phyloP scores from a whole-genome alignment of 164 flowering plant genomes.

The Cinnamomum chago region DNA sequence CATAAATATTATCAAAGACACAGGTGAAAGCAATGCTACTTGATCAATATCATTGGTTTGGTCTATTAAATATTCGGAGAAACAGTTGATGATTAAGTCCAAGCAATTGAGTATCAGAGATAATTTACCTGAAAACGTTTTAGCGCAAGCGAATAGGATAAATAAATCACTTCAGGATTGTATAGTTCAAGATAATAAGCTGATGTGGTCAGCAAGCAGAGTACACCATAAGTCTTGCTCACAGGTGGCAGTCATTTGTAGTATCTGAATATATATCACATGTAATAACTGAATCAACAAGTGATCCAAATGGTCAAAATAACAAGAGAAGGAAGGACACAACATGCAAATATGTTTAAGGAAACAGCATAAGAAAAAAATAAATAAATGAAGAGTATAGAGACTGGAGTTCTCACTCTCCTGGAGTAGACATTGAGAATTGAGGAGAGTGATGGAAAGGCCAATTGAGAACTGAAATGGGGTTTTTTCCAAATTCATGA shows the following conservation, averaged over 20 bases:
- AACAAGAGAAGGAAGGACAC: not conserved
- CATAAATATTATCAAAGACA: too few species aligned
- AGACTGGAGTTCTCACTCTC: slow-evolving; percentile 26
- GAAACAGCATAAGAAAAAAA: not conserved
- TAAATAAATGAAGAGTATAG: not conserved
- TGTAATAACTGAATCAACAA: not conserved
- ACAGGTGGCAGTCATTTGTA: slow-evolving; percentile 51
- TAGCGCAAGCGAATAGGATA: slow-evolving; percentile 29
- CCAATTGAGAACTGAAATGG: not conserved
- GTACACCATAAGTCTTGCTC: slow-evolving; percentile 44
- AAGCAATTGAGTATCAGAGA: not conserved
- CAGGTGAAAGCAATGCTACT: not conserved
- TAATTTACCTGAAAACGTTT: slow-evolving; percentile 40
- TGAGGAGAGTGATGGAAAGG: not conserved
- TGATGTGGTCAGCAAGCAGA: slow-evolving; percentile 40
- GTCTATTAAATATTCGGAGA: not conserved
- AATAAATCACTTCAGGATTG: slow-evolving; percentile 5
- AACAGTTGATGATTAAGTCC: not conserved
- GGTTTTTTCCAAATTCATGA: not conserved
- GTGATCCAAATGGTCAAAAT: not conserved
- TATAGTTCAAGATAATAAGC: slow-evolving; percentile 35
- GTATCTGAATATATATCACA: slow-evolving; percentile 28
- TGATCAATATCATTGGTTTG: not conserved
- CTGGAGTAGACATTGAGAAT: slow-evolving; percentile 38
- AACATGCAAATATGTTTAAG: not conserved